Evolutionary conservation across 2,329 filamentous ascomycete species (phyloP).

Genomic region (Phoma herbarum): DNA sequence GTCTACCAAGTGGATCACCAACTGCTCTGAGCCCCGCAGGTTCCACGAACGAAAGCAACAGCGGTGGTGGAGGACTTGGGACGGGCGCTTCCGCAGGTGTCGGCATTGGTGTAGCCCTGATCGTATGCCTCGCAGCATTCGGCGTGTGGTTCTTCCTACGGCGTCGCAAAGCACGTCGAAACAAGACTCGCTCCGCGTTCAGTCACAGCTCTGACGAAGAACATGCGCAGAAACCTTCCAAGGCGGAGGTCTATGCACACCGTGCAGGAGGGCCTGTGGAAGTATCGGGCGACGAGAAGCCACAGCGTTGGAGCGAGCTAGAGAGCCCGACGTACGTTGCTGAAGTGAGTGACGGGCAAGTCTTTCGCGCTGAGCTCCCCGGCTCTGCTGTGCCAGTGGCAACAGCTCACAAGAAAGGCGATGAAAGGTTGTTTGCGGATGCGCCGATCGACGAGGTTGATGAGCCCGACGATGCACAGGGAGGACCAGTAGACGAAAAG

Average conservation of each 20-base stretch:
- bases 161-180: conserved; percentile 17
- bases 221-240: conserved; percentile 11
- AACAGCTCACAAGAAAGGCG: conserved; percentile 2
- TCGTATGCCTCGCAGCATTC: conserved; percentile 22
- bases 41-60: neutral
- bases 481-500: conserved; percentile 9
- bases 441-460: conserved; percentile 25
- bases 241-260: conserved; percentile 17
- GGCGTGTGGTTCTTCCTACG: conserved; percentile 26
- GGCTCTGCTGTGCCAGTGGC: conserved; percentile 19
- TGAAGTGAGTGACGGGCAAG: conserved; percentile 17
- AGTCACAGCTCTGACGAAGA: conserved; percentile 28
- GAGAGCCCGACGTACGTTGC: conserved; percentile 20
- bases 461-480: conserved; percentile 10
- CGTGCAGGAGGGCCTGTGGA: neutral
- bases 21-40: neutral
- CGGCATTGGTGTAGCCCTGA: conserved; percentile 28
- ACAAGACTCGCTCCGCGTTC: conserved; percentile 5
- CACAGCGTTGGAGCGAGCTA: conserved; percentile 20
- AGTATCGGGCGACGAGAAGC: conserved; percentile 15
- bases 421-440: conserved; percentile 25
- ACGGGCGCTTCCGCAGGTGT: conserved; percentile 28
- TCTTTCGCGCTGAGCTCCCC: conserved; percentile 25
- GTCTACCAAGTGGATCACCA: conserved; percentile 8
- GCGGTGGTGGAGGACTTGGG: conserved; percentile 11